Base-by-base conservation (phyloP, 805 yeast genomes). In the Clavispora vitiphila region DNA sequence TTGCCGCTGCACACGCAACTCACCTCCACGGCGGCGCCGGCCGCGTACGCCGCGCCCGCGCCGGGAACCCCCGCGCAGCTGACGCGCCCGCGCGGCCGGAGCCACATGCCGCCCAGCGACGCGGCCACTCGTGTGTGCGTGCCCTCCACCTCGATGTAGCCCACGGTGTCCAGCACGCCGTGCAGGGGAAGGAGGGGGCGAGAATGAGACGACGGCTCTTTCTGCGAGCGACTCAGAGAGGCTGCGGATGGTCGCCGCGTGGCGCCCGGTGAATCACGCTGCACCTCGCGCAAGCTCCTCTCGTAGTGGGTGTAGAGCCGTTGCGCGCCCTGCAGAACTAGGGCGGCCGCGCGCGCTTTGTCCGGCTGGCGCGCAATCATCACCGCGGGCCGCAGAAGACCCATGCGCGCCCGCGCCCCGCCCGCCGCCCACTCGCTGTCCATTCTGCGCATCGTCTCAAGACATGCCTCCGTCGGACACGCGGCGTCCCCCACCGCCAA, bases 51-150 rank as follows among this genome's bases (percentile, higher is more conserved):
- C 14, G 67, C 56, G 1, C 75, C 74, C 1, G 75, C 59, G 1
- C 83, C 82, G 2, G 66, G 51, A 1, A 76, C 46, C 0, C 74
- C 79, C 9, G 81, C 78, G 57, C 81, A 77, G 7, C 82, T 80
- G 2, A 76, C 58, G 39, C 83, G 47, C 0, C 80, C 78, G 0
- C 72, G 70, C 1, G 63, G 46, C 45, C 76, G 75, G 53, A 74
- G 67, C 43, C 74, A 61, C 40, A 74, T 72, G 0, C 83, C 83
- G 1, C 83, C 83, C 0, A 81, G 76, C 1, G 80, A 76, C 0
- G 72, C 54, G 0, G 70, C 74, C 24, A 50, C 47, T 20, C 25
- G 55, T 7, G 54, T 56, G 14, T 24, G 36, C 22, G 36, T 11
- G 22, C 27, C 38, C n/a, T n/a, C n/a, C 23, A 47, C 32, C 2